These are phyloP conservation scores for Odonthalia washingtoniensis DNA, from an alignment of 31 red algal species.

Conservation along the genomic window DNA sequence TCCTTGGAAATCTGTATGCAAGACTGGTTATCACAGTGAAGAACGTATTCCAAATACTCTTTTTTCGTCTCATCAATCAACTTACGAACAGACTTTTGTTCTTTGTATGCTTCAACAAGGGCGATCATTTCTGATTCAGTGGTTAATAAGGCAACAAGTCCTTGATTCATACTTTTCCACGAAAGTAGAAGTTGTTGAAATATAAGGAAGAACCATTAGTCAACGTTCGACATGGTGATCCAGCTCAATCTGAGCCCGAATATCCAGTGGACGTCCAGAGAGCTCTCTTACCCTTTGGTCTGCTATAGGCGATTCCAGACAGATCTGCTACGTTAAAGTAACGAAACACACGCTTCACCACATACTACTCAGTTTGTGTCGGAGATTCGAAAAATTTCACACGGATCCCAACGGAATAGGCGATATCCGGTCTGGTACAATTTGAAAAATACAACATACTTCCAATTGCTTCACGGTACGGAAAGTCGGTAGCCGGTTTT, in stretches of 20 bases:
- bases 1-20: not conserved
- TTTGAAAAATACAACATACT: not conserved
- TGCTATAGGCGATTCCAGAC: not conserved
- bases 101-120: not conserved
- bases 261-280: not conserved
- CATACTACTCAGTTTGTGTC: not conserved
- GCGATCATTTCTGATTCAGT: not conserved
- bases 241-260: not conserved
- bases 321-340: not conserved
- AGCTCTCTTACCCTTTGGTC: not conserved
- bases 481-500: not conserved
- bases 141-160: not conserved
- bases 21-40: not conserved
- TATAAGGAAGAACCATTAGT: not conserved
- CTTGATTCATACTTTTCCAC: not conserved
- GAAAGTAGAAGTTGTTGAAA: not conserved
- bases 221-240: not conserved
- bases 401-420: not conserved
- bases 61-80: not conserved
- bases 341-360: not conserved
- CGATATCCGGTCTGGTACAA: not conserved
- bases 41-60: not conserved
- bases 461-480: slow-evolving; percentile 24
- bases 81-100: not conserved
- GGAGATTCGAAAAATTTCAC: not conserved